phyloP scores from a whole-genome alignment of 192 early-diverging fungal genomes.

The Lobosporangium transversale region DNA sequence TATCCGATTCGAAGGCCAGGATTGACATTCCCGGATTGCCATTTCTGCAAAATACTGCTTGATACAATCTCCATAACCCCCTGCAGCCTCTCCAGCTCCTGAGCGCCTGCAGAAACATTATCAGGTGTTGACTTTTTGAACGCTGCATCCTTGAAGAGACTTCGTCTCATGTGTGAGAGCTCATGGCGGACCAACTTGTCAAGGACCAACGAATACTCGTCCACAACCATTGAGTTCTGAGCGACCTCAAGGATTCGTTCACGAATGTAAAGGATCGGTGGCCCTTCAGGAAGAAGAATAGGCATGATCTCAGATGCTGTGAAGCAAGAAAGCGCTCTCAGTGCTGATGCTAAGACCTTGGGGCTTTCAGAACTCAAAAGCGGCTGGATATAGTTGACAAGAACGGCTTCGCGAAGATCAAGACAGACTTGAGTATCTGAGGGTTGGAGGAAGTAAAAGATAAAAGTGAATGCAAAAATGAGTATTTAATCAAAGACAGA shows the following conservation, averaged over 20 bases:
- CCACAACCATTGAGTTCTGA: conserved; percentile 8
- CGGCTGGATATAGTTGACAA: conserved; percentile 51
- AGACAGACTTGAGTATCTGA: conserved; percentile 59
- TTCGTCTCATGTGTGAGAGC: conserved; percentile 60
- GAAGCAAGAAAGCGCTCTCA: conserved; percentile 56
- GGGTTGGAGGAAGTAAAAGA: not conserved
- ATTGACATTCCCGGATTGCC: conserved; percentile 59
- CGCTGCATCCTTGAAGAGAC: conserved; percentile 57
- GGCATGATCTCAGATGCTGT: conserved; percentile 53
- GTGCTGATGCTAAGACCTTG: conserved; percentile 38
- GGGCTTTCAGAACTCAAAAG: conserved; percentile 40
- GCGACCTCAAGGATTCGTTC: conserved; percentile 19
- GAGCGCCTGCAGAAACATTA: not conserved
- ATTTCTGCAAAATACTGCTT: conserved; percentile 51
- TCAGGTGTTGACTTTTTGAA: conserved; percentile 7
- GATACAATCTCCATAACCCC: conserved; percentile 33
- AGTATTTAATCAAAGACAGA: too few relatives aligned
- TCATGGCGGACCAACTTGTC: conserved; percentile 61
- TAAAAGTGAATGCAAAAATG: not conserved
- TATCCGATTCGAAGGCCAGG: conserved; percentile 64
- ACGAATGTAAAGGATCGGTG: conserved; percentile 44
- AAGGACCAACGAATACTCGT: conserved; percentile 49
- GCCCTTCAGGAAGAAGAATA: conserved; percentile 45
- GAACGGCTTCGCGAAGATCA: conserved; percentile 55
- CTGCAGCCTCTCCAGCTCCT: conserved; percentile 33